Evolutionary conservation across 1,284 basidiomycete species (phyloP).

Genomic region (Irpex sp.): DNA sequence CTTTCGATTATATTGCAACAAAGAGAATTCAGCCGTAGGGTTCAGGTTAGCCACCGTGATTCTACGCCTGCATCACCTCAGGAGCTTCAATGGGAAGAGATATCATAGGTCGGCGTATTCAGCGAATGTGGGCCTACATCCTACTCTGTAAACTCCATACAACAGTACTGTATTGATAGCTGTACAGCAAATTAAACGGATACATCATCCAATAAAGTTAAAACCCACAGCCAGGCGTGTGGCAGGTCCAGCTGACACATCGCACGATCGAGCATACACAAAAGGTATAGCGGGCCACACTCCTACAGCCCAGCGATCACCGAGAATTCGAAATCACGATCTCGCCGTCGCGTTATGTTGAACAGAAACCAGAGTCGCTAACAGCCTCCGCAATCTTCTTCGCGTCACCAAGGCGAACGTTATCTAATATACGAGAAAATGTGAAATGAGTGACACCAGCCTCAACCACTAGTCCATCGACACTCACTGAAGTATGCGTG

Average conservation of each 20-base stretch:
- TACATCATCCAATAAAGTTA: not conserved
- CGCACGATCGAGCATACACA: not conserved
- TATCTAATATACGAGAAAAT: conserved; percentile 30
- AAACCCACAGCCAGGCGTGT: not conserved
- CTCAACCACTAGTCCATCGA: not conserved
- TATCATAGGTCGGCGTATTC: too few relatives aligned
- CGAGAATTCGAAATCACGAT: not conserved
- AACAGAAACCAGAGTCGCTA: conserved; percentile 58
- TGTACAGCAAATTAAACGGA: not conserved
- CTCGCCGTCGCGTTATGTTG: conserved; percentile 30
- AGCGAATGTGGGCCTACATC: too few relatives aligned
- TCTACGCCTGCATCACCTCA: too few relatives aligned
- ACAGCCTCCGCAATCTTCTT: conserved; percentile 48
- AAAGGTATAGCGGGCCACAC: not conserved
- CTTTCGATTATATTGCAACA: too few relatives aligned
- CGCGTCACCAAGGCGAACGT: conserved; percentile 49
- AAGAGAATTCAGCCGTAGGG: too few relatives aligned
- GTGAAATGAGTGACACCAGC: not conserved
- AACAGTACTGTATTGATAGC: not conserved
- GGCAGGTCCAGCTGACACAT: not conserved
- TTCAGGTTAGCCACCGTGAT: too few relatives aligned
- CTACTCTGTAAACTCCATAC: not conserved
- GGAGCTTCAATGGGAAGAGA: too few relatives aligned
- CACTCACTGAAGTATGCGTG: conserved; percentile 74
- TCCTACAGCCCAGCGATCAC: too few relatives aligned